These are phyloP conservation scores for Gossypium laxum DNA, from an alignment of 441 rosid species.

Conservation along the genomic window DNA sequence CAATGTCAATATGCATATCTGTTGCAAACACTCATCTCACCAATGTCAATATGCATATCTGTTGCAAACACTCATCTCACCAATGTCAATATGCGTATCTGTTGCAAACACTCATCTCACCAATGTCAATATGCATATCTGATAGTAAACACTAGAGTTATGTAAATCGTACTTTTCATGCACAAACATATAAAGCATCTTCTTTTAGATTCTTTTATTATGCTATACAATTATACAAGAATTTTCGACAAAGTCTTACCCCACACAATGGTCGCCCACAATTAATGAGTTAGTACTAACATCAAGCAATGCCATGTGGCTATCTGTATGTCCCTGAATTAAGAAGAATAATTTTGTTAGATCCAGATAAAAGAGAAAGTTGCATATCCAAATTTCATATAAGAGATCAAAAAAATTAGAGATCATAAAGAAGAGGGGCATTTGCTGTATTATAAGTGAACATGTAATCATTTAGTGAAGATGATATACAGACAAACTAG, in stretches of 20 bases:
- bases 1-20: neutral
- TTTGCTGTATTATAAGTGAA: neutral
- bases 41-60: neutral
- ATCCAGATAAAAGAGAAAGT: neutral
- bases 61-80: neutral
- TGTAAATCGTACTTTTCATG: neutral
- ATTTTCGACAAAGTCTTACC: constrained; percentile 40
- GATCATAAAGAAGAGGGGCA: neutral
- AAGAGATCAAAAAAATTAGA: neutral
- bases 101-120: neutral
- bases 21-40: neutral
- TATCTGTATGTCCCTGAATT: constrained; percentile 86
- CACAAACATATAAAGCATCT: neutral
- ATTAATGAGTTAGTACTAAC: constrained; percentile 54
- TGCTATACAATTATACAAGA: neutral
- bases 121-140: neutral
- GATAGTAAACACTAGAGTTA: neutral
- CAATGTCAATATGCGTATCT: neutral
- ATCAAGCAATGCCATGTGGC: constrained; percentile 69
- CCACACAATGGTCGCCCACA: constrained; percentile 87
- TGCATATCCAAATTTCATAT: neutral
- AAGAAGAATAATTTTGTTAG: constrained; percentile 16
- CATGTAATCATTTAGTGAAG: neutral
- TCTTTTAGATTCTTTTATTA: neutral
- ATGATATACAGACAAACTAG: neutral